Percentiles rank a stretch among this genome's conserved stretches.
Conservation (phyloP, 306 rosid species). For the Hippophae gyantsensis region DNA sequence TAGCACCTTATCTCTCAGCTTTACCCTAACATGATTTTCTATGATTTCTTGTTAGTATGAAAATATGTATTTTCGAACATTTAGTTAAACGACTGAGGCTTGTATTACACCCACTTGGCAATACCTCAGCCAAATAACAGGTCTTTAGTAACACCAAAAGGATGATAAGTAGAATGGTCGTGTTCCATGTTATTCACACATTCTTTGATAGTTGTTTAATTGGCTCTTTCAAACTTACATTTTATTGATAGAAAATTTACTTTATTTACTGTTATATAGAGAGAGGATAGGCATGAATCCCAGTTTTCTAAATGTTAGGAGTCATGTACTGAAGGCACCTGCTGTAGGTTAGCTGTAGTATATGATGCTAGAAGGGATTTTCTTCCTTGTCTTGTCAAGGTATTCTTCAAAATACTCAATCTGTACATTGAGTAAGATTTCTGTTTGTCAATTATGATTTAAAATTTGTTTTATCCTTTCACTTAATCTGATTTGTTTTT, state of each 20-base stretch:
- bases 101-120: no score
- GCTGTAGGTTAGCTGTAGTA: conserved; percentile 24
- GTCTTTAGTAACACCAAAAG: no score
- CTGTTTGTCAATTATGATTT: conserved; percentile 2
- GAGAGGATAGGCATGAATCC: conserved; percentile 47
- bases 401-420: conserved; percentile 8
- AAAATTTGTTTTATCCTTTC: background rate
- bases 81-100: no score
- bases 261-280: conserved; percentile 33
- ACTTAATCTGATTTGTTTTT: conserved; percentile 7
- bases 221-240: no score
- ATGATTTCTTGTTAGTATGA: no score
- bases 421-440: background rate
- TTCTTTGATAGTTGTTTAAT: no score
- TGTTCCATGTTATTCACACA: no score
- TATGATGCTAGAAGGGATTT: conserved; percentile 26
- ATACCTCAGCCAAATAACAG: no score
- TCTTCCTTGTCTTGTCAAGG: conserved; percentile 73
- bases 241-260: background rate
- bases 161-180: no score
- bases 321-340: conserved; percentile 24
- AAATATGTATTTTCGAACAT: no score
- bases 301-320: conserved; percentile 25
- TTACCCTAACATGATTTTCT: no score
- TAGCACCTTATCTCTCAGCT: no score